Conservation (phyloP, 139 green algal genomes). For the Coccomyxa sp. region DNA sequence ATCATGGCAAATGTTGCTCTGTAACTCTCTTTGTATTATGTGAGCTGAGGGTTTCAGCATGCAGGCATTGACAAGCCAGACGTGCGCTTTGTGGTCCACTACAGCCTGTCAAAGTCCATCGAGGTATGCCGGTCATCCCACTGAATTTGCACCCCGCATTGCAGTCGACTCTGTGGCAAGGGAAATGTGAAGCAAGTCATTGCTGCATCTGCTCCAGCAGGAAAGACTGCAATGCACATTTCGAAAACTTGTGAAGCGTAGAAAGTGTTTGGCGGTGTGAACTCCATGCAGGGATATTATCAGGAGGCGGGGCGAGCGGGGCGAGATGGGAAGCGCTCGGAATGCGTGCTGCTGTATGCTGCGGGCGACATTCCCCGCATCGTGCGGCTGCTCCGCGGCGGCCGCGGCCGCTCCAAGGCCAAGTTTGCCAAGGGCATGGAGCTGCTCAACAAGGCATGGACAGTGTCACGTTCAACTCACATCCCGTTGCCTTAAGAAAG, state of each 20-base stretch:
- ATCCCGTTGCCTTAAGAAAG: not conserved
- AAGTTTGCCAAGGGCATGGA: conserved; percentile 35
- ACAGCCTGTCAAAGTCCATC: conserved; percentile 46
- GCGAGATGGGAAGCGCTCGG: conserved; percentile 51
- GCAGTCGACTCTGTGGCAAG: no score
- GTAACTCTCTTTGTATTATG: no score
- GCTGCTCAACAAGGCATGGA: conserved; percentile 38
- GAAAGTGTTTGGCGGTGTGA: not conserved
- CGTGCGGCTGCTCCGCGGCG: conserved; percentile 33
- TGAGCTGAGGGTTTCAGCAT: no score
- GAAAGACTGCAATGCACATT: not conserved
- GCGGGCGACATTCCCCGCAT: conserved; percentile 35
- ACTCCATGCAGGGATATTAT: conserved; percentile 39
- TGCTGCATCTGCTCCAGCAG: not conserved
- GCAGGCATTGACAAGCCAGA: conserved; percentile 78
- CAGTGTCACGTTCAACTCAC: not conserved
- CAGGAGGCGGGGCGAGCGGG: conserved; percentile 71
- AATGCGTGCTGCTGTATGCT: conserved; percentile 53
- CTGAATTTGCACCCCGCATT: no score
- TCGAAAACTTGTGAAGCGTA: not conserved
- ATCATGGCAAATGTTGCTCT: no score
- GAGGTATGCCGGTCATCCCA: conserved; percentile 17
- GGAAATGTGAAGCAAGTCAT: not conserved
- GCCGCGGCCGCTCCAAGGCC: conserved; percentile 8
- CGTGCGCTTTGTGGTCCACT: conserved; percentile 80